A percentile compares a stretch with the other conserved stretches of the same genome.
These are phyloP conservation scores for Nakazawaea wickerhamii DNA, from an alignment of 805 yeast species.

Conservation along the genomic window DNA sequence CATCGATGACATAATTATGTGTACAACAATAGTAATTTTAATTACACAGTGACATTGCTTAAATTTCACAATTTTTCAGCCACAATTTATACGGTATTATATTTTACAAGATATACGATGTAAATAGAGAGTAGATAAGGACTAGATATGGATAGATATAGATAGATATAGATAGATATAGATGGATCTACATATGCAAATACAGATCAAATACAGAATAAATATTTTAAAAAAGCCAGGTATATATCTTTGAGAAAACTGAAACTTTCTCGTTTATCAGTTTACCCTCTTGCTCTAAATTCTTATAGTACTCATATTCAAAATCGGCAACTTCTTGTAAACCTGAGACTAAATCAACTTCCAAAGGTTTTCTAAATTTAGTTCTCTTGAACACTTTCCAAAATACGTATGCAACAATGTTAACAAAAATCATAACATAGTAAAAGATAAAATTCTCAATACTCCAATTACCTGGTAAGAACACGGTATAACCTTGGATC, in stretches of 20 bases:
- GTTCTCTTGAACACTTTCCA: slow-evolving; percentile 36
- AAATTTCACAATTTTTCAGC: too few relatives aligned
- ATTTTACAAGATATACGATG: too few relatives aligned
- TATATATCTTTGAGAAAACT: slow-evolving; percentile 1
- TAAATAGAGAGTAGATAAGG: too few relatives aligned
- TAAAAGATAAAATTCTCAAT: slow-evolving; percentile 37
- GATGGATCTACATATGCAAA: too few relatives aligned
- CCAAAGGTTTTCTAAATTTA: slow-evolving; percentile 26
- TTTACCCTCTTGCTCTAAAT: slow-evolving; percentile 7
- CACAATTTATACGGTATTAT: too few relatives aligned
- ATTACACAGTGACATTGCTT: too few relatives aligned
- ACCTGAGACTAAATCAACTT: slow-evolving; percentile 30
- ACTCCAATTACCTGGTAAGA: slow-evolving; percentile 33
- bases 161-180: too few relatives aligned
- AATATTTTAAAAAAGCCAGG: slow-evolving; percentile 7
- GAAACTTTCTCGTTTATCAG: neutral
- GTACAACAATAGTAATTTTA: too few relatives aligned
- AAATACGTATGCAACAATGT: slow-evolving; percentile 27
- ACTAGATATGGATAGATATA: too few relatives aligned
- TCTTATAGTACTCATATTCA: slow-evolving; percentile 24
- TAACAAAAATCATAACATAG: slow-evolving; percentile 38
- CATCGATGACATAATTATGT: too few relatives aligned
- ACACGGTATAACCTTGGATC: slow-evolving; percentile 35
- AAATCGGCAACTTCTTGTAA: slow-evolving; percentile 30
- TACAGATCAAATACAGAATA: too few relatives aligned